Evolutionary conservation across 257 asterid genomes (phyloP), one percentile per base, ranked within the genome.

Genomic region (Solanum rostratum): DNA sequence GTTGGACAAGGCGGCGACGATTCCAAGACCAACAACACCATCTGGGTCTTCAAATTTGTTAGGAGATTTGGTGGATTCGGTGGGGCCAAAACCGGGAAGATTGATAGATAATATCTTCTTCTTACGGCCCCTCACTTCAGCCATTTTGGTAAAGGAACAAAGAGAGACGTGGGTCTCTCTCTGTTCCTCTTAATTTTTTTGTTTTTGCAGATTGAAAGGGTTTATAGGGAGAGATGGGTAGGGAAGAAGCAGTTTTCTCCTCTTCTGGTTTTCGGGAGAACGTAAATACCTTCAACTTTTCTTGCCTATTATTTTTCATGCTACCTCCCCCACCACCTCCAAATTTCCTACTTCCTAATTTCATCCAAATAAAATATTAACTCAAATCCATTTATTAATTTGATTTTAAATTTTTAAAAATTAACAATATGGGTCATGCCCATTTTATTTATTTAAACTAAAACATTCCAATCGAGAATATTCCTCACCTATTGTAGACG

Each of bases 1-100:
- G 2, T 46, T 15, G 39, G 62, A 49, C 62, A 49, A 24, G 24
- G 82, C 45, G 2, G 97, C 97, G 20, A 95, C 89, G 84, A 95
- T 92, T 69, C 97, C 97, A 19, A 95, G 95, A 41, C 98, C 98
- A 57, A 92, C 97, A 84, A 88, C 97, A 37, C 95, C 98, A 85
- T 90, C 90, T 30, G 92, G 92, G 74, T 85, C 93, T 81, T 91
- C 90, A 83, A 90, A 92, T 27, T 71, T 87, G 83, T 79, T 90
- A 80, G 91, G 89, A 53, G 94, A 88, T 90, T 89, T 85, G 82
- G 29, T 33, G 11, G 57, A 45, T 45, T 45, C 92, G 55, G 87
- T 59, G 73, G 85, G 88, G 74, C 62, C 49, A 3, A 91, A 90
- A 70, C 89, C 85, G 65, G 95, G 91, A 74, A 89, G 97, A 82